Evolutionary conservation across 768 basidiomycete genomes (phyloP), one percentile per base, ranked within the genome.

Genomic region (Rhizopogon vesiculosus): DNA sequence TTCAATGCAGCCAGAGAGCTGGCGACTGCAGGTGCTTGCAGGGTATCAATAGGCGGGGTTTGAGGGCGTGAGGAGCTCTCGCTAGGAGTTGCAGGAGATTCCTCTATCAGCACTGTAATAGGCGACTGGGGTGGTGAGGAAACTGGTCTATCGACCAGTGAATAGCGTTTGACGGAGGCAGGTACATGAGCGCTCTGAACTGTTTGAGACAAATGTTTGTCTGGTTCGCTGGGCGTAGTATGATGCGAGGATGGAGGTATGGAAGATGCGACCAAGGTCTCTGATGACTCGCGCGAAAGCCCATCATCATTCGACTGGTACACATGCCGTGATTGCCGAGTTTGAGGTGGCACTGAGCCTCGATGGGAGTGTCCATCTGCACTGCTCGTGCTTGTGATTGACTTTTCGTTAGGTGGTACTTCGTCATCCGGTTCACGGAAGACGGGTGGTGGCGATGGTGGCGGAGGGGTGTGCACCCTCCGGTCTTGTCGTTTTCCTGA

Each of bases 1-100:
- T 95, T 89, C 45, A 99, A 78, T 7, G 93, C 93, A 7, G 91
- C 93, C 9, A 98, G 79, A 5, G 91, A 89, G 64, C 83, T 83
- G 51, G 89, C 89, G 25, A 91, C 83, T 0, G 82, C 87, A 39
- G 88, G 86, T 12, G 74, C 69, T 35, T 78, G 75, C n/a, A 76
- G 55, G 22, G 63, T 56, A 1, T 74, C 73, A 1, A 71, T 65
- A 18, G 76, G 73, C 7, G 79, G 69, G 4, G 71, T 69, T 42
- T 63, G 63, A 31, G 72, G 73, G 45, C 76, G 76, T 5, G 67
- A 65, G 13, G 33, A 6, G 31, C n/a, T 49, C 6, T 49, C 48
- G 35, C 16, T 38, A 25, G 74, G 72, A 19, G 67, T 54, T 35
- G 66, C 53, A 0, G 59, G 39, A 41, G 67, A 55, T 9, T 70